Evolutionary conservation across 1,284 basidiomycete species (phyloP).

Genomic region (Inonotus obliquus): DNA sequence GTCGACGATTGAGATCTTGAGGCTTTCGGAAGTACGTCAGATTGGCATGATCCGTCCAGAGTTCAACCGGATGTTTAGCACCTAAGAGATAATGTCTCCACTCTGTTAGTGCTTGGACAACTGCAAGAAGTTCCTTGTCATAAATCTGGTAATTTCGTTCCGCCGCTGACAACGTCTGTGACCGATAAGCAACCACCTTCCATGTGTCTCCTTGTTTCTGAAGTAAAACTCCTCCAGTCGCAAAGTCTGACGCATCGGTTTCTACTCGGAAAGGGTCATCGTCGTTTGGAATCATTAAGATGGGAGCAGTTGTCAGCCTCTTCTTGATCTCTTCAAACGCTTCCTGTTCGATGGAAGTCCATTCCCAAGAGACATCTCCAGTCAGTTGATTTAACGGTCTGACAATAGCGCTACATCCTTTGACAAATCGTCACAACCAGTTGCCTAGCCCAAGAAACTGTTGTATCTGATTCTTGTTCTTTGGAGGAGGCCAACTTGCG

Average conservation of each 20-base stretch:
- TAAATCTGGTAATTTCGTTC: conserved; percentile 35
- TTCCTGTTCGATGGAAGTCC: too few species aligned
- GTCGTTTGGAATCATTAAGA: neutral
- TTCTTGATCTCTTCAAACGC: neutral
- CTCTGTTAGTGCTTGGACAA: conserved; percentile 16
- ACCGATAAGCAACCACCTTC: conserved; percentile 22
- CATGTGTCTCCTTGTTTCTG: neutral
- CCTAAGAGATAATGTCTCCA: conserved; percentile 5
- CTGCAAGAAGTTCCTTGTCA: conserved; percentile 36
- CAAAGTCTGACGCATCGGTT: neutral
- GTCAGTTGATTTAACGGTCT: neutral
- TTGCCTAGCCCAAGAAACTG: conserved; percentile 23
- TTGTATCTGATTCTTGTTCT: conserved; percentile 20
- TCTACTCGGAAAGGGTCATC: neutral
- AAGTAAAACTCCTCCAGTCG: neutral
- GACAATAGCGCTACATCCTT: neutral
- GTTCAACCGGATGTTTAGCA: neutral
- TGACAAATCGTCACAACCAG: conserved; percentile 23
- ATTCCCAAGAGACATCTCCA: neutral
- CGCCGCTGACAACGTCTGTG: conserved; percentile 23
- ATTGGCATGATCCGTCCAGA: neutral
- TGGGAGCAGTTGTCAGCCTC: neutral
- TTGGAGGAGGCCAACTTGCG: conserved; percentile 23
- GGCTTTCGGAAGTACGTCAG: neutral
- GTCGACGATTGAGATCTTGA: neutral